phyloP scores from a whole-genome alignment of 2,329 filamentous ascomycete genomes.

The Leptographium procerum region DNA sequence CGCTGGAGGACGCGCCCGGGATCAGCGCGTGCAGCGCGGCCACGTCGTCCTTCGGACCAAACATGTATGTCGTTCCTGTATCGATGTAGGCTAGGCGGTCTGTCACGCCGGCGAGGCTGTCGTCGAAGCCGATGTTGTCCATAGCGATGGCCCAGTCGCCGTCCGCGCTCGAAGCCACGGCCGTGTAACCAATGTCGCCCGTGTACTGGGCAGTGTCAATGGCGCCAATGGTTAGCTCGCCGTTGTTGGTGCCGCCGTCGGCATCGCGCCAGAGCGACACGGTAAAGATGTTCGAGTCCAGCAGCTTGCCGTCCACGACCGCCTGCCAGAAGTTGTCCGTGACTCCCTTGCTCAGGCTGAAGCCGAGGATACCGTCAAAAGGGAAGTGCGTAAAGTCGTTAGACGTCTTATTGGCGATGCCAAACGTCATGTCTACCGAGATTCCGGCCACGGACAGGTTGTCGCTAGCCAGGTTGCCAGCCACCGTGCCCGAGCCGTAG shows the following conservation, averaged over 20 bases:
- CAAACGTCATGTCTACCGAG: constrained; percentile 54
- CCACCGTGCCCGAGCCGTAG: constrained; percentile 69
- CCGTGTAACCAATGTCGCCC: constrained; percentile 57
- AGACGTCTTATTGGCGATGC: constrained; percentile 60
- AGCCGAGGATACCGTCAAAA: constrained; percentile 78
- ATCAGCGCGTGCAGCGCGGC: constrained; percentile 56
- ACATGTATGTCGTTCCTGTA: constrained; percentile 70
- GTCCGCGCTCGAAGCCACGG: constrained; percentile 33
- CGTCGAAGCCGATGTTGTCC: constrained; percentile 53
- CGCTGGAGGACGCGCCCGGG: constrained; percentile 44
- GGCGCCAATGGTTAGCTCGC: constrained; percentile 67
- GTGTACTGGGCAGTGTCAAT: constrained; percentile 55
- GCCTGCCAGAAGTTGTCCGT: constrained; percentile 57
- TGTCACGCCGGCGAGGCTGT: constrained; percentile 43
- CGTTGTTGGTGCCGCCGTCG: constrained; percentile 58
- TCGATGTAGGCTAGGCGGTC: constrained; percentile 61
- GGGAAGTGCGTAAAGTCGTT: constrained; percentile 66
- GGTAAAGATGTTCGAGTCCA: constrained; percentile 56
- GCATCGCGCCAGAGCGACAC: constrained; percentile 56
- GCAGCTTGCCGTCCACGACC: constrained; percentile 41
- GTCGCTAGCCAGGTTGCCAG: constrained; percentile 55
- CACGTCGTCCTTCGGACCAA: constrained; percentile 59
- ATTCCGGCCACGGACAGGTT: constrained; percentile 55
- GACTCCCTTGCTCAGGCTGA: constrained; percentile 51
- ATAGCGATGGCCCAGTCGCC: constrained; percentile 65